Base-by-base conservation (phyloP, 2,329 filamentous ascomycete species). In the Aspergillus sp. region DNA sequence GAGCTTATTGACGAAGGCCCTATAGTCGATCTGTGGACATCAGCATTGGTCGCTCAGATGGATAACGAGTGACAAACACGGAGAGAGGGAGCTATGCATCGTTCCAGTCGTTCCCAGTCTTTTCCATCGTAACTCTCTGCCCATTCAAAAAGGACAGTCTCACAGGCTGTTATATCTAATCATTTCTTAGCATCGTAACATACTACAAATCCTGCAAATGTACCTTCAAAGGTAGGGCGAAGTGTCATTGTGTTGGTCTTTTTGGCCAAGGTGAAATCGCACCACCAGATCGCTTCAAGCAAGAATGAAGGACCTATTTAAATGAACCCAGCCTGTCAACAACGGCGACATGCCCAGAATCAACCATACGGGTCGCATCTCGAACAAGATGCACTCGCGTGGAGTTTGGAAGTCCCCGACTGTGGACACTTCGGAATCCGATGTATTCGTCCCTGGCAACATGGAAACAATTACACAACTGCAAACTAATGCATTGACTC, bases 11-110 rank as follows among this genome's bases (percentile, higher is more conserved):
- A 83, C 78, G 70, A 85, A 83, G 23, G 79, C 79, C 46, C 81
- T 80, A 81, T 90, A 90, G 79, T 90, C 88, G 66, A 90, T 81
- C 80, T 86, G 40, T 21, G 12, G 4, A 4, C 6, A n/a, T 46
- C 24, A 46, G 44, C n/a, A 9, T n/a, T 31, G 15, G 3, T 43
- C 12, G 4, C 31, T 37, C n/a, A 27, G 4, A 31, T 12, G 24
- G 24, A 15, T 31, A 8, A n/a, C 12, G 19, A 27, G 23, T 19
- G 24, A 35, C 23, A 51, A 17, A 56, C 47, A 6, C 54, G 54
- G 14, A 56, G 54, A n/a, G 48, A 43, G 2, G 54, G 54, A 7
- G 47, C 54, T n/a, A 56, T 46, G 54, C 54, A 51, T 27, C 37
- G 37, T 14, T 23, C 15, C 27, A 56, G 40, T 17, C 54, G 54